Conservation (phyloP, 441 rosid species). For the Arabidopsis lyrata region DNA sequence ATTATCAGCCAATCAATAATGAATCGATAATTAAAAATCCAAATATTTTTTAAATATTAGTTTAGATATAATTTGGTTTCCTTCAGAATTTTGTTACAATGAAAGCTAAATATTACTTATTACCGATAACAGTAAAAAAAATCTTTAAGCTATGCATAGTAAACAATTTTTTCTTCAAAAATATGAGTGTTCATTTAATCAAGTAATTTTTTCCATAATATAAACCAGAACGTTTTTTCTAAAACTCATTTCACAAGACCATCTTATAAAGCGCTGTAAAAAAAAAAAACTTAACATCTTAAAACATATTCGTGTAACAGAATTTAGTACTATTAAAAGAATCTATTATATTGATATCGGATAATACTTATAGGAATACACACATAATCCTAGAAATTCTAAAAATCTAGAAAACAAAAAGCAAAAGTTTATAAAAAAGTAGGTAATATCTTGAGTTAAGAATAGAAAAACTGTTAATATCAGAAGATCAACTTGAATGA, state of each 20-base stretch:
- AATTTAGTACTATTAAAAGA: not conserved
- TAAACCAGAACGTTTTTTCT: not conserved
- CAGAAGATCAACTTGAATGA: conserved; percentile 31
- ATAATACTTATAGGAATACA: not conserved
- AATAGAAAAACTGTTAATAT: not conserved
- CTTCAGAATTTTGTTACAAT: not conserved
- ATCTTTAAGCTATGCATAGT: too few species aligned
- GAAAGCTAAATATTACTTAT: not conserved
- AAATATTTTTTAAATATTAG: not conserved
- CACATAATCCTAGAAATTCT: not conserved
- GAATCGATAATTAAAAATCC: not conserved
- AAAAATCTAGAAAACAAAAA: conserved; percentile 18
- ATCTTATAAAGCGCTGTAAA: not conserved
- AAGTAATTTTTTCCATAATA: not conserved
- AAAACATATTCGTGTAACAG: not conserved
- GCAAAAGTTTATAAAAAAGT: conserved; percentile 12
- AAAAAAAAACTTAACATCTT: not conserved
- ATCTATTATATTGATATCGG: not conserved
- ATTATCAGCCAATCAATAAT: conserved; percentile 1
- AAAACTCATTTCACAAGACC: not conserved
- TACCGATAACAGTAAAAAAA: not conserved
- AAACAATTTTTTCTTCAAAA: not conserved
- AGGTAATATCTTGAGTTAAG: conserved; percentile 22
- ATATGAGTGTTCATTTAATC: conserved; percentile 8
- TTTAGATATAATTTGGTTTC: not conserved